These are phyloP conservation scores for Hanseniaspora thailandica DNA, from an alignment of 805 yeast species.

Conservation along the genomic window DNA sequence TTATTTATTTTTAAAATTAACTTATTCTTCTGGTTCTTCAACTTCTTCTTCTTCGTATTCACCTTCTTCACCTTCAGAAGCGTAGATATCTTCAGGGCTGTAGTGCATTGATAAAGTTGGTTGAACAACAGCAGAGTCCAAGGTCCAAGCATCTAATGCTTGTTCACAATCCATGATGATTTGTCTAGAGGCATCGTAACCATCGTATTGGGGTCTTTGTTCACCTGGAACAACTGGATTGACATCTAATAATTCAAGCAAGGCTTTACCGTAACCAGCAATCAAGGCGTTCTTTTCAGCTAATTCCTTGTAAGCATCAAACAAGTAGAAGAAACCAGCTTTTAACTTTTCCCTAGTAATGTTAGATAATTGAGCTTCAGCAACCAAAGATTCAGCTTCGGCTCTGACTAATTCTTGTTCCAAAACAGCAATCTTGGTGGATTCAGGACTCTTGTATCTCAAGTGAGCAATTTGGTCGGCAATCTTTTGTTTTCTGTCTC, in stretches of 20 bases:
- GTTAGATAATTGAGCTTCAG: constrained; percentile 82
- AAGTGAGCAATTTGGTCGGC: constrained; percentile 75
- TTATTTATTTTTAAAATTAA: background rate
- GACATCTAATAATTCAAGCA: constrained; percentile 71
- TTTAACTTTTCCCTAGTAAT: constrained; percentile 79
- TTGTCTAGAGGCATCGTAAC: constrained; percentile 80
- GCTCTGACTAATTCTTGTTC: constrained; percentile 87
- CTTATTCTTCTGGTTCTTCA: constrained; percentile 30
- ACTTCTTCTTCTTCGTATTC: constrained; percentile 41
- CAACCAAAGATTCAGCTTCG: constrained; percentile 82
- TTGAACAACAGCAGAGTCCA: constrained; percentile 69
- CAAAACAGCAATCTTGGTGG: constrained; percentile 63
- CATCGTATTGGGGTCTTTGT: constrained; percentile 80
- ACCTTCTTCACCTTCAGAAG: constrained; percentile 40
- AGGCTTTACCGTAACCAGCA: constrained; percentile 83
- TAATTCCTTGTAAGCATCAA: constrained; percentile 74
- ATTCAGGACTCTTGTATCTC: constrained; percentile 76
- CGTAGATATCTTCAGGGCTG: constrained; percentile 44
- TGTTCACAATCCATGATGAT: constrained; percentile 76
- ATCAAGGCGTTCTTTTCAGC: constrained; percentile 76
- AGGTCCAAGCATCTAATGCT: constrained; percentile 74
- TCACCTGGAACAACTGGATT: constrained; percentile 85
- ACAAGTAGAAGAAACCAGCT: constrained; percentile 73
- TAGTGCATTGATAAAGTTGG: constrained; percentile 63
- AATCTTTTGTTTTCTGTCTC: constrained; percentile 76